Percentiles rank a stretch among this genome's conserved stretches.
phyloP scores from a whole-genome alignment of 495 filamentous ascomycete genomes.

The Talaromyces thailandensis region DNA sequence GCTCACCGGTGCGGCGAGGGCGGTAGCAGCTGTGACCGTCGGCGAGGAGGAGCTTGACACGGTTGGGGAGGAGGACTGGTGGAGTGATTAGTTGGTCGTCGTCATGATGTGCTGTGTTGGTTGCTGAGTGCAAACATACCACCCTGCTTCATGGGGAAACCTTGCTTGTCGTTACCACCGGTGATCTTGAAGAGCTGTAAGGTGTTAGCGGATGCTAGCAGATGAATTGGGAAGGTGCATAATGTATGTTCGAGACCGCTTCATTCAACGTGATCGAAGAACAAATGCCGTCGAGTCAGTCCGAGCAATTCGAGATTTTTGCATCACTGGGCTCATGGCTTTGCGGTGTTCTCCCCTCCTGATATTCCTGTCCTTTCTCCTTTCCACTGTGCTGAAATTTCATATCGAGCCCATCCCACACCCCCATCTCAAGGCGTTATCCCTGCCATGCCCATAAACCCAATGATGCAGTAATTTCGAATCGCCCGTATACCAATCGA shows the following conservation, averaged over 20 bases:
- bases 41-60: conserved; percentile 89
- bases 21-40: conserved; percentile 93
- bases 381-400: neutral
- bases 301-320: neutral
- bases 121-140: conserved; percentile 36
- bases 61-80: conserved; percentile 77
- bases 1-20: conserved; percentile 91
- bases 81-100: conserved; percentile 15
- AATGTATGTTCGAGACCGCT: neutral
- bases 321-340: neutral
- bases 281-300: neutral
- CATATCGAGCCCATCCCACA: neutral
- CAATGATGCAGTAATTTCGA: conserved; percentile 1
- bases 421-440: neutral
- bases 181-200: conserved; percentile 63
- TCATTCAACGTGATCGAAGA: neutral
- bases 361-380: neutral
- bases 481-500: neutral
- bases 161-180: conserved; percentile 99
- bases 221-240: neutral
- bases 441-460: neutral
- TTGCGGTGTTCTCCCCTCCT: neutral
- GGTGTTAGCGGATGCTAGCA: neutral
- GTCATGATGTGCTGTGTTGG: neutral
- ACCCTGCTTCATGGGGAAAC: conserved; percentile 99